Evolutionary conservation across 2,329 filamentous ascomycete genomes (phyloP).

Genomic region (Verticillium tricorpus): DNA sequence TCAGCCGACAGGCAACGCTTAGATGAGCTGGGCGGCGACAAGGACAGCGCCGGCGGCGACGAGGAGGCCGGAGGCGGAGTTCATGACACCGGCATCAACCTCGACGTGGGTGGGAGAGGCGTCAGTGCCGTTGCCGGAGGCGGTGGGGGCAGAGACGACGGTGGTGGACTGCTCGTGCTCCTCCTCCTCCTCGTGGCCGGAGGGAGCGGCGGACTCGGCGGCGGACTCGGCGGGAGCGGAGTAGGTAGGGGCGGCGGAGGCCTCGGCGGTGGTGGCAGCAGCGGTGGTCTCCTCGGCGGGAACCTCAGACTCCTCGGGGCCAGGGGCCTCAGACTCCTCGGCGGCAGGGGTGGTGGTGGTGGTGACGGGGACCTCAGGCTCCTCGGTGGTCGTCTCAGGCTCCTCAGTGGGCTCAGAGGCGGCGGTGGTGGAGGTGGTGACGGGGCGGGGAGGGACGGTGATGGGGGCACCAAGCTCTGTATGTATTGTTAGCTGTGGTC

Average conservation of each 20-base stretch:
- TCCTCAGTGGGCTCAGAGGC: not conserved
- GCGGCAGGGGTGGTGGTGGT: not conserved
- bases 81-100: not conserved
- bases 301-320: not conserved
- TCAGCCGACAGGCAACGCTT: not conserved
- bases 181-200: not conserved
- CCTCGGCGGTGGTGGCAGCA: not conserved
- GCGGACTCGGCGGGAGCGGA: not conserved
- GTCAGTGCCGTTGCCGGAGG: not conserved
- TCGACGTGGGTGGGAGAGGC: not conserved
- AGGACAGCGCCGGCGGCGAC: not conserved
- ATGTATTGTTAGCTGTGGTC: not conserved
- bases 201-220: not conserved
- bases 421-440: not conserved
- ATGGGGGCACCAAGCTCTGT: slow-evolving; percentile 1
- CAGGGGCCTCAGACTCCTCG: not conserved
- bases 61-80: slow-evolving; percentile 1
- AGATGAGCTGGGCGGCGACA: not conserved
- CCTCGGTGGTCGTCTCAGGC: not conserved
- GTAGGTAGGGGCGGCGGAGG: not conserved
- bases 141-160: not conserved
- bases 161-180: not conserved
- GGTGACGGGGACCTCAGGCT: not conserved
- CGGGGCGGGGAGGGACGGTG: not conserved
- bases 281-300: not conserved